Conservation (phyloP, 106 monocot species). For the Xerophyta viscosa region DNA sequence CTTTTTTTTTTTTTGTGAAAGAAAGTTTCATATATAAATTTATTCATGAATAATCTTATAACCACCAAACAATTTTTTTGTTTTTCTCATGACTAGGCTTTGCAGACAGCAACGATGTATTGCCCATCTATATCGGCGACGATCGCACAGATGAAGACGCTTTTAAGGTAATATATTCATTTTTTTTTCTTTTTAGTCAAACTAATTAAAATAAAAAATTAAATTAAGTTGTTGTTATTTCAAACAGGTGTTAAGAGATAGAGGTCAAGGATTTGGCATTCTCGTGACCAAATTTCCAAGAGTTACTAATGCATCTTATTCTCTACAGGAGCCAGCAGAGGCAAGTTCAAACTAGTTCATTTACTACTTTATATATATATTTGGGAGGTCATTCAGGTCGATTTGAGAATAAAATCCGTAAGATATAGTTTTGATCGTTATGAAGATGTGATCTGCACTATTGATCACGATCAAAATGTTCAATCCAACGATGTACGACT, state of each 20-base stretch:
- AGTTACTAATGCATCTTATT: conserved; percentile 78
- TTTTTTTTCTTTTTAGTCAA: not conserved
- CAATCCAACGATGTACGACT: no score
- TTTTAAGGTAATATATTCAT: conserved; percentile 72
- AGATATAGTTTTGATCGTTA: no score
- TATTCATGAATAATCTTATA: no score
- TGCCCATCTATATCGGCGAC: conserved; percentile 65
- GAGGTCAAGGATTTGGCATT: conserved; percentile 81
- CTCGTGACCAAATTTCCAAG: conserved; percentile 77
- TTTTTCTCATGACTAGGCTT: conserved; percentile 17
- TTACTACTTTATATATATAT: no score
- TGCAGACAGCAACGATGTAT: conserved; percentile 24
- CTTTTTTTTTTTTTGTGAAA: no score
- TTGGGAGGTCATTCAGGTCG: no score
- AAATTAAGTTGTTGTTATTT: not conserved
- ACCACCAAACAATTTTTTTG: not conserved
- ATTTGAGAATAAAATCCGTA: no score
- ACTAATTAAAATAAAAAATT: no score
- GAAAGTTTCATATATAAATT: no score
- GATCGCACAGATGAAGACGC: conserved; percentile 74
- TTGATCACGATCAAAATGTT: no score
- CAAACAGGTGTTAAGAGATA: conserved; percentile 35
- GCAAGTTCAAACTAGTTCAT: conserved; percentile 35
- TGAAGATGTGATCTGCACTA: no score
- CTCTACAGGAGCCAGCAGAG: conserved; percentile 84